A percentile compares a stretch with the other conserved stretches of the same genome.
phyloP scores from a whole-genome alignment of 345 rosid genomes.

The Gossypium arboreum region DNA sequence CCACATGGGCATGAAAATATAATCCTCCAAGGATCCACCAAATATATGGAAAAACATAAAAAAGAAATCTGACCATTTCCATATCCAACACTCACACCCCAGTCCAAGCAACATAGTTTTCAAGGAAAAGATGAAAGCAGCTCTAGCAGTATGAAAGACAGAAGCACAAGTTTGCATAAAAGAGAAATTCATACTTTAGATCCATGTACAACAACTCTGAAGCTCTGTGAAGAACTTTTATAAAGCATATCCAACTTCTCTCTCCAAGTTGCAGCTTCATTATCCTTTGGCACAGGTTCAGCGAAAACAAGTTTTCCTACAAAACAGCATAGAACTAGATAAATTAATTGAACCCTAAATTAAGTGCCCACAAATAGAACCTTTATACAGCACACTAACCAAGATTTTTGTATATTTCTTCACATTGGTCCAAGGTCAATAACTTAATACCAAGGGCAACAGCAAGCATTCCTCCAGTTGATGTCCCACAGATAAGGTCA shows the following conservation, averaged over 20 bases:
- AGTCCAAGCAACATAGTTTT: neutral
- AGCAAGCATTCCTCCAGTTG: constrained; percentile 99
- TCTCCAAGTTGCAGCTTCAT: constrained; percentile 98
- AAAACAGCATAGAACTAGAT: constrained; percentile 19
- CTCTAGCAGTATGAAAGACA: neutral
- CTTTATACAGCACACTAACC: constrained; percentile 43
- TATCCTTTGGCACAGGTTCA: constrained; percentile 90
- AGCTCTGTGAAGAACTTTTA: constrained; percentile 97
- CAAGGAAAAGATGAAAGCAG: constrained; percentile 13
- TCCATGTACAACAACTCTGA: constrained; percentile 99
- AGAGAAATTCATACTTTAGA: constrained; percentile 62
- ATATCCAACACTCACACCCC: neutral
- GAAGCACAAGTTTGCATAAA: constrained; percentile 6
- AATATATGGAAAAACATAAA: neutral
- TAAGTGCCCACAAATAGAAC: neutral
- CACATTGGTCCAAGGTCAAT: constrained; percentile 82
- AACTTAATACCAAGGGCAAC: constrained; percentile 91
- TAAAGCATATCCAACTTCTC: constrained; percentile 96
- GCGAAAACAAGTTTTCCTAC: constrained; percentile 97
- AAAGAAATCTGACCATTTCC: neutral
- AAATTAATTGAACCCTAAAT: constrained; percentile 12
- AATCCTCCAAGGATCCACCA: neutral
- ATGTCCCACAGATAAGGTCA: constrained; percentile 96
- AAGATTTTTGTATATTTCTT: constrained; percentile 96
- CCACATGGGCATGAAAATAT: neutral